Conservation (phyloP, 768 basidiomycete species). For the Myochromella boudieri region DNA sequence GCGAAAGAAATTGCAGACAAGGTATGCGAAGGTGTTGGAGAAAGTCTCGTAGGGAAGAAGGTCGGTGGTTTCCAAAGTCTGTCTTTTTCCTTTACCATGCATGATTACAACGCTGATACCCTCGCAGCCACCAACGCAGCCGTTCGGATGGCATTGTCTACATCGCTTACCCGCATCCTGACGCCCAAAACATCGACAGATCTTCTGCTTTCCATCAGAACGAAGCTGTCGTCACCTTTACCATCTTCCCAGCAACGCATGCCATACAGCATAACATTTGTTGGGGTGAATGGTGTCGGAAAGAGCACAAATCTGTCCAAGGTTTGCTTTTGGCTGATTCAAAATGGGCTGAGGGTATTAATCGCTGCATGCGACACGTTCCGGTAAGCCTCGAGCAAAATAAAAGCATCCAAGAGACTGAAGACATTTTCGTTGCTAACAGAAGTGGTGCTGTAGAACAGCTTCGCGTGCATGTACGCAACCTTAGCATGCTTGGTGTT, state of each 20-base stretch:
- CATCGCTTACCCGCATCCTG: slow-evolving; percentile 86
- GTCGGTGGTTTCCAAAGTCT: slow-evolving; percentile 87
- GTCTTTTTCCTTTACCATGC: slow-evolving; percentile 21
- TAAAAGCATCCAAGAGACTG: too few relatives aligned
- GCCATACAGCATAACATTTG: slow-evolving; percentile 94
- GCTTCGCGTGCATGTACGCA: slow-evolving; percentile 92
- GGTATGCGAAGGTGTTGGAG: slow-evolving; percentile 92
- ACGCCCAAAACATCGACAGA: slow-evolving; percentile 99
- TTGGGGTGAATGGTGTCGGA: slow-evolving; percentile 98
- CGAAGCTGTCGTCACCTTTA: slow-evolving; percentile 75
- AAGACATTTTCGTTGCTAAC: neutral
- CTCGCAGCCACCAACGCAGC: slow-evolving; percentile 78
- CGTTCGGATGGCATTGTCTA: slow-evolving; percentile 80
- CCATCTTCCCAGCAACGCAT: slow-evolving; percentile 74
- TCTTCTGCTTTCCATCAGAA: slow-evolving; percentile 87
- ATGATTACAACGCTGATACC: slow-evolving; percentile 5
- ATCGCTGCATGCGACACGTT: slow-evolving; percentile 99
- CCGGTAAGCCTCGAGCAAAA: slow-evolving; percentile 56
- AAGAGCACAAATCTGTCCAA: slow-evolving; percentile 98
- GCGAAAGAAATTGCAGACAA: slow-evolving; percentile 94
- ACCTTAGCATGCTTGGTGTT: slow-evolving; percentile 80
- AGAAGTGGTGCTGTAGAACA: slow-evolving; percentile 98
- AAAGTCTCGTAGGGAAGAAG: slow-evolving; percentile 86
- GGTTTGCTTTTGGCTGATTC: slow-evolving; percentile 98
- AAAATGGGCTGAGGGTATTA: slow-evolving; percentile 89